These are phyloP conservation scores for Tetradesmus obliquus DNA, from an alignment of 139 green algal species.

Conservation along the genomic window DNA sequence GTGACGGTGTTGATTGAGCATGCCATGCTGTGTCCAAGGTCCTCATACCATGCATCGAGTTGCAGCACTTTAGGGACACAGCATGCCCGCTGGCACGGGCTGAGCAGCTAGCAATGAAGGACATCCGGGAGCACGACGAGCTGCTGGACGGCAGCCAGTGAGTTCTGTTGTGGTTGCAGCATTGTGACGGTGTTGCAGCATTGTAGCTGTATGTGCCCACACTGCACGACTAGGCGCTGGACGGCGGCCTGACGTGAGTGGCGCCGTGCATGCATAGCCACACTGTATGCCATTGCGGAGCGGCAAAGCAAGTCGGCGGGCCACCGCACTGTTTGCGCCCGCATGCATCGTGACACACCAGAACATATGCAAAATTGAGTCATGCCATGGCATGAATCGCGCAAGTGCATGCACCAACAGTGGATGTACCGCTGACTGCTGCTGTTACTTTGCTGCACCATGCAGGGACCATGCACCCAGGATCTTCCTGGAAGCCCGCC, in stretches of 20 bases:
- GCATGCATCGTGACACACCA: too few relatives aligned
- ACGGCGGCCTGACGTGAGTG: neutral
- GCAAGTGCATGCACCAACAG: too few relatives aligned
- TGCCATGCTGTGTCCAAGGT: neutral
- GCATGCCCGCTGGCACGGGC: slow-evolving; percentile 13
- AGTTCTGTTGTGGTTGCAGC: neutral
- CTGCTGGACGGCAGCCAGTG: neutral
- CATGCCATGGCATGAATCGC: too few relatives aligned
- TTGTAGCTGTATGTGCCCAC: neutral
- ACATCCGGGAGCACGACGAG: slow-evolving; percentile 8
- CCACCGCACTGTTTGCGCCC: too few relatives aligned
- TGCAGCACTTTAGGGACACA: neutral
- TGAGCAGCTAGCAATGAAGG: slow-evolving; percentile 7
- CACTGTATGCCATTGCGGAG: too few relatives aligned
- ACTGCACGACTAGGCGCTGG: neutral
- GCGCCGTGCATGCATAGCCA: neutral
- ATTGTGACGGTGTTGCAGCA: neutral
- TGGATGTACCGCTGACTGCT: neutral
- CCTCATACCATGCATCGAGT: neutral
- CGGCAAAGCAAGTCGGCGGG: too few relatives aligned
- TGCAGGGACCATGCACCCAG: slow-evolving; percentile 26
- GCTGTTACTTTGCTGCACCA: neutral
- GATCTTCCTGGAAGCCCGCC: slow-evolving; percentile 12
- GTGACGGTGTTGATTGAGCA: neutral
- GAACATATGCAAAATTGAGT: too few relatives aligned